phyloP scores from a whole-genome alignment of 768 basidiomycete species.

The Leccinum uliginosum region DNA sequence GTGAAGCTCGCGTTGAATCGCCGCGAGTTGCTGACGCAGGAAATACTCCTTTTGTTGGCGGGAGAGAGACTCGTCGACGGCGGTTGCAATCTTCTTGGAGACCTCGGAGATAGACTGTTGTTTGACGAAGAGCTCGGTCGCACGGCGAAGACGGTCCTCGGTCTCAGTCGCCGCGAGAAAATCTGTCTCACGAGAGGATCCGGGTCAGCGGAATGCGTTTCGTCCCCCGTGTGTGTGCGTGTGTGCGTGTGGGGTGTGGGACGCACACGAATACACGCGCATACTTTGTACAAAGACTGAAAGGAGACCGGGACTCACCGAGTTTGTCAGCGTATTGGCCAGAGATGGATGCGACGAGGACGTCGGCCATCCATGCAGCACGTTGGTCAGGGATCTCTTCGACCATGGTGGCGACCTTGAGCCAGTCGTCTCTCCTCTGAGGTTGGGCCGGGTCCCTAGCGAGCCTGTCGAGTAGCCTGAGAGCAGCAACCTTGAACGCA shows the following conservation, averaged over 20 bases:
- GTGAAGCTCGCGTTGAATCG: slow-evolving; percentile 73
- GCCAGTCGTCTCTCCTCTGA: slow-evolving; percentile 59
- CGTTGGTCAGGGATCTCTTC: slow-evolving; percentile 64
- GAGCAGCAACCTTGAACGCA: slow-evolving; percentile 65
- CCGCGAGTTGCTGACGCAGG: slow-evolving; percentile 76
- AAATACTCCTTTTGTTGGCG: slow-evolving; percentile 88
- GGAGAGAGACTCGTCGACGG: slow-evolving; percentile 79
- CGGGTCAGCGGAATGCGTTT: slow-evolving; percentile 1
- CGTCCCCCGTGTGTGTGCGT: neutral
- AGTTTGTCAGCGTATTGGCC: slow-evolving; percentile 70
- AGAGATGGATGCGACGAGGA: slow-evolving; percentile 54
- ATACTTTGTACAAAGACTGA: neutral
- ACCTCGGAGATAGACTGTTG: slow-evolving; percentile 78
- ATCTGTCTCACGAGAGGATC: slow-evolving; percentile 33
- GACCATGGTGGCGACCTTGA: slow-evolving; percentile 65
- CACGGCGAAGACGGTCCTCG: slow-evolving; percentile 59
- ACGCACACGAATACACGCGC: neutral
- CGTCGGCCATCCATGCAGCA: slow-evolving; percentile 74
- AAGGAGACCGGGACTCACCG: slow-evolving; percentile 39
- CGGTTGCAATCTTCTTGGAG: slow-evolving; percentile 72
- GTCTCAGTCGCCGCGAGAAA: slow-evolving; percentile 58
- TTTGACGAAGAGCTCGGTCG: slow-evolving; percentile 69
- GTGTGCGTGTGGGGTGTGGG: neutral
- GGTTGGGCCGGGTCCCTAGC: slow-evolving; percentile 39
- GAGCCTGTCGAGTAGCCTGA: slow-evolving; percentile 64